A percentile compares a stretch with the other conserved stretches of the same genome.
Evolutionary conservation across 2,329 filamentous ascomycete genomes (phyloP).

Genomic region (Ascochyta koolunga): DNA sequence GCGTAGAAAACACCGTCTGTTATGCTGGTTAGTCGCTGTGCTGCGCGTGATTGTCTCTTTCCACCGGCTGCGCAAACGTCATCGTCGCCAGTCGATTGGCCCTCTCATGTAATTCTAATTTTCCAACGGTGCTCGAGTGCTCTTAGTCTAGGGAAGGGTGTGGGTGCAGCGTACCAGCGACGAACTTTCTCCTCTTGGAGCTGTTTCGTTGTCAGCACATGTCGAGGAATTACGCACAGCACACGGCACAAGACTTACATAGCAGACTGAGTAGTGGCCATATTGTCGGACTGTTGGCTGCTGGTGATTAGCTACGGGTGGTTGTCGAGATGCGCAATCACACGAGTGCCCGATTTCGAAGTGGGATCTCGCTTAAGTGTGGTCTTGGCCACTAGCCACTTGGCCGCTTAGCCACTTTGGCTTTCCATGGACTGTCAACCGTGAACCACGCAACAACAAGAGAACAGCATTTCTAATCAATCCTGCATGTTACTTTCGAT

Average conservation of each 20-base stretch:
- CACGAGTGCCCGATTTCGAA: conserved; percentile 10
- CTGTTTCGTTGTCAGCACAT: conserved; percentile 55
- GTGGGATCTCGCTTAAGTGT: neutral
- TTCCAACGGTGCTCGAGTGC: neutral
- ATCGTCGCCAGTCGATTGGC: conserved; percentile 6
- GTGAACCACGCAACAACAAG: neutral
- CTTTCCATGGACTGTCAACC: neutral
- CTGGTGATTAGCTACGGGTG: conserved; percentile 39
- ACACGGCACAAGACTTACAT: conserved; percentile 43
- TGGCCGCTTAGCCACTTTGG: neutral
- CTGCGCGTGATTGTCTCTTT: conserved; percentile 15
- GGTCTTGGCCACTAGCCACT: neutral
- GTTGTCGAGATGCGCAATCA: conserved; percentile 9
- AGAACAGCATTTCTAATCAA: no score
- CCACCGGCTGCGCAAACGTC: no score
- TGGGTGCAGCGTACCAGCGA: conserved; percentile 53
- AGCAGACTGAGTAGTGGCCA: conserved; percentile 51
- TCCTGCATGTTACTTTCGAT: no score
- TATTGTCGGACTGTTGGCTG: conserved; percentile 42
- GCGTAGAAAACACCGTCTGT: conserved; percentile 99
- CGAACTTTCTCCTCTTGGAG: conserved; percentile 82
- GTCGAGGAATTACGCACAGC: neutral
- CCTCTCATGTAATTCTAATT: neutral
- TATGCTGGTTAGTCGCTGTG: conserved; percentile 31
- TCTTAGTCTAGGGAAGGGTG: conserved; percentile 13